These are phyloP conservation scores for Annulohypoxylon moriforme DNA, from an alignment of 495 filamentous ascomycete genomes.

Conservation along the genomic window DNA sequence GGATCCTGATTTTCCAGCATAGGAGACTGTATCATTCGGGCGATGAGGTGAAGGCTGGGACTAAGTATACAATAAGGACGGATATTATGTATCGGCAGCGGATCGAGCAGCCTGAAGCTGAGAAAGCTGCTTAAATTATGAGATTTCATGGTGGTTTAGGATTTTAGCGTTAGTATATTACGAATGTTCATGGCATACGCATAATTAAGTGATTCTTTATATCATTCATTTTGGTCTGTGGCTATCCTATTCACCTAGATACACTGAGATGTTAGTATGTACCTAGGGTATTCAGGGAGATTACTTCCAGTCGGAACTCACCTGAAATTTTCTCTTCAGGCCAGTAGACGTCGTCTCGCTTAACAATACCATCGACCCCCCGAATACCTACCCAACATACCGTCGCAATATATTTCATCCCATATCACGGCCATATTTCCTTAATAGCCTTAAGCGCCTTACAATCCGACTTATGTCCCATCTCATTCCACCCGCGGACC, in stretches of 20 bases:
- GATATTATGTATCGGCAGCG: constrained; percentile 75
- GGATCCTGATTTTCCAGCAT: constrained; percentile 86
- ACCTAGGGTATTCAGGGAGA: neutral
- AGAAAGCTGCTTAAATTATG: neutral
- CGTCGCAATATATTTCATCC: neutral
- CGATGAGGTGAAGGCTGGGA: constrained; percentile 74
- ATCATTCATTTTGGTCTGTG: neutral
- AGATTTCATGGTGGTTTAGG: neutral
- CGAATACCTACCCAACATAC: neutral
- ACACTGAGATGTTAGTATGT: neutral
- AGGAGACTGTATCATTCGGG: constrained; percentile 73
- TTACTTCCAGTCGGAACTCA: neutral
- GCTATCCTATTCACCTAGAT: neutral
- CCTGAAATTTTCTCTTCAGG: neutral
- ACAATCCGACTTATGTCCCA: constrained; percentile 57
- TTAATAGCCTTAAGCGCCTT: constrained; percentile 53
- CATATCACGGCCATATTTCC: constrained; percentile 50
- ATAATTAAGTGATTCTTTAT: neutral
- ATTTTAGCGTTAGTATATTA: neutral
- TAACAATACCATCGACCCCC: neutral
- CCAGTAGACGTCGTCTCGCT: neutral
- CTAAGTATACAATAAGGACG: constrained; percentile 81
- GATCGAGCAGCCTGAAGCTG: neutral
- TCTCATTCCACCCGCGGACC: constrained; percentile 54
- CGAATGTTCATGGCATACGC: neutral